Percentiles rank a stretch among this genome's conserved stretches.
Evolutionary conservation across 306 rosid species (phyloP).

Genomic region (Vicia faba): DNA sequence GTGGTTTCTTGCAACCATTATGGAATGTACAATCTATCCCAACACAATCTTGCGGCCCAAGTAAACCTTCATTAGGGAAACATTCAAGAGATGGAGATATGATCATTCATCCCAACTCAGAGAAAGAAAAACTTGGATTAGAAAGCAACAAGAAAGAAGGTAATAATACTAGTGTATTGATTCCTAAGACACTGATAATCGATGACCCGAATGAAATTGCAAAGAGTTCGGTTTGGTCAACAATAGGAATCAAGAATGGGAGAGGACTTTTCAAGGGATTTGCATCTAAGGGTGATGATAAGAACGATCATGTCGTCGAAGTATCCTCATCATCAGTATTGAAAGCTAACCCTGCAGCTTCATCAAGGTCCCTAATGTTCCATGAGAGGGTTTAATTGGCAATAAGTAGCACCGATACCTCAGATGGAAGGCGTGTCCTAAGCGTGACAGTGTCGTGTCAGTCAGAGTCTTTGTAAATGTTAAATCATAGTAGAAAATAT

Average conservation of each 20-base stretch:
- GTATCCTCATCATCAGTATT: conserved; percentile 51
- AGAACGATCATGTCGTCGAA: conserved; percentile 44
- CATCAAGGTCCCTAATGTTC: conserved; percentile 67
- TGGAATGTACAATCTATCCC: conserved; percentile 56
- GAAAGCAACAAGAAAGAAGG: conserved; percentile 11
- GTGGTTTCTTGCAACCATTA: conserved; percentile 56
- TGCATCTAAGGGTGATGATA: conserved; percentile 53
- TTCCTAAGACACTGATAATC: conserved; percentile 67
- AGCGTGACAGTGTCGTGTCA: background rate
- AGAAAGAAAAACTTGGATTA: conserved; percentile 36
- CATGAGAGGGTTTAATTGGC: conserved; percentile 59
- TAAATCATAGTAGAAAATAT: conserved; percentile 1
- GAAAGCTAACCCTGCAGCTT: conserved; percentile 87
- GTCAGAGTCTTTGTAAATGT: background rate
- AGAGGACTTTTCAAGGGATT: conserved; percentile 57
- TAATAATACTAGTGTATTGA: conserved; percentile 41
- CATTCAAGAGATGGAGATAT: conserved; percentile 66
- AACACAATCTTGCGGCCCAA: conserved; percentile 44
- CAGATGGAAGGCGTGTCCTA: background rate
- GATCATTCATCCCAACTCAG: conserved; percentile 37
- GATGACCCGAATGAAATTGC: conserved; percentile 72
- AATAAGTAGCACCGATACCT: background rate
- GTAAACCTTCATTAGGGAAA: conserved; percentile 58
- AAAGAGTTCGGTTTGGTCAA: conserved; percentile 65
- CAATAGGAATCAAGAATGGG: conserved; percentile 66